phyloP scores from a whole-genome alignment of 768 basidiomycete species.

The Psilocybe tampanensis region DNA sequence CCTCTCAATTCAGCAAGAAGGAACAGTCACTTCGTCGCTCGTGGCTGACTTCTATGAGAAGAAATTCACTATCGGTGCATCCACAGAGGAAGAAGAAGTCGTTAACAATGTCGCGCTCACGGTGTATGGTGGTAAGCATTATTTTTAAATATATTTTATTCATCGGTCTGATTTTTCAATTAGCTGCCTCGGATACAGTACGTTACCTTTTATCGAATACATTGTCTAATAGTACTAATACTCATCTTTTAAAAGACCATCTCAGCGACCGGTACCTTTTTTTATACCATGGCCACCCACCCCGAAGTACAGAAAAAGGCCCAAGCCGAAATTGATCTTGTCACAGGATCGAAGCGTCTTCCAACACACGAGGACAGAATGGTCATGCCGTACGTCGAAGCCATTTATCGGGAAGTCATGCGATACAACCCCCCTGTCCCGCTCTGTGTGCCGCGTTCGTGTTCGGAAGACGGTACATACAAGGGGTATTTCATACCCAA shows the following conservation, averaged over 20 bases:
- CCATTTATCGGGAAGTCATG: conserved; percentile 11
- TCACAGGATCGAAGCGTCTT: conserved; percentile 30
- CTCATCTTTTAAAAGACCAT: background rate
- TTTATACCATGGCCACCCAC: conserved; percentile 21
- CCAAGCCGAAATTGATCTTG: conserved; percentile 33
- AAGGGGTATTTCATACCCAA: conserved; percentile 26
- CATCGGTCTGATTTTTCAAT: background rate
- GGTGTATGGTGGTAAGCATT: background rate
- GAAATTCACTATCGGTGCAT: background rate
- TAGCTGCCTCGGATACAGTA: background rate
- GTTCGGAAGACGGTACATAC: conserved; percentile 23
- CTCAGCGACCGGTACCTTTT: background rate
- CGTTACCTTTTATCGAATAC: too few species aligned
- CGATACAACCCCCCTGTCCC: conserved; percentile 12
- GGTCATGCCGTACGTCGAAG: conserved; percentile 26
- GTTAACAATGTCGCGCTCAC: background rate
- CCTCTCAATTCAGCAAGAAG: background rate
- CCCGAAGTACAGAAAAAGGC: conserved; percentile 32
- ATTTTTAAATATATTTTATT: background rate
- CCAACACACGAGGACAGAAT: conserved; percentile 25
- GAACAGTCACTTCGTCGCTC: background rate
- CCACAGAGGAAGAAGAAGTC: background rate
- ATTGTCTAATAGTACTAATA: background rate
- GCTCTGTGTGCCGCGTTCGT: conserved; percentile 21
- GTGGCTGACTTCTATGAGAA: background rate